Percentiles rank a stretch among this genome's conserved stretches.
phyloP scores from a whole-genome alignment of 83 land plant species.

The Thuja plicata region DNA sequence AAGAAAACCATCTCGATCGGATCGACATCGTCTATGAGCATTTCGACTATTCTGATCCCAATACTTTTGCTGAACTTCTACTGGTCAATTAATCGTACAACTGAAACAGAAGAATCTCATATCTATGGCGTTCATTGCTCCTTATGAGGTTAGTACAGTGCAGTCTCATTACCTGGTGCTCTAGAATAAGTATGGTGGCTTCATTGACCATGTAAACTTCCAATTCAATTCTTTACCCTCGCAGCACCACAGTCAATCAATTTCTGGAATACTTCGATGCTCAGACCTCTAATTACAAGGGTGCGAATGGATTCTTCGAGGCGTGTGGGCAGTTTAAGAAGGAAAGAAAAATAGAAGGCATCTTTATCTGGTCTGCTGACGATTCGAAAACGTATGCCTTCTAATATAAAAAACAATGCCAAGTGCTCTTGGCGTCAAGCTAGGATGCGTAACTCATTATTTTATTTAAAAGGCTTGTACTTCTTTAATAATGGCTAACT shows the following conservation, averaged over 20 bases:
- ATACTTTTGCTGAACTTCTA: no score
- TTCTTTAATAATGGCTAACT: no score
- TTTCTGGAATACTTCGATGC: slow-evolving; percentile 31
- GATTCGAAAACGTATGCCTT: slow-evolving; percentile 31
- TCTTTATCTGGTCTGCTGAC: slow-evolving; percentile 67
- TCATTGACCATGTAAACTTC: slow-evolving; percentile 63
- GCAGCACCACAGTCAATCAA: slow-evolving; percentile 21
- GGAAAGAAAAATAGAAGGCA: slow-evolving; percentile 32
- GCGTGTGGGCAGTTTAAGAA: slow-evolving; percentile 44
- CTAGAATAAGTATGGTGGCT: slow-evolving; percentile 35
- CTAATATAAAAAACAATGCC: slow-evolving; percentile 32
- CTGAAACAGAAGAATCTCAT: slow-evolving; percentile 28
- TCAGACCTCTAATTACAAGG: slow-evolving; percentile 33
- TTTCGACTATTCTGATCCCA: no score
- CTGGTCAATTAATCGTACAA: no score
- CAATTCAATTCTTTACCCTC: slow-evolving; percentile 58
- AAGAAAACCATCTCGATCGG: no score
- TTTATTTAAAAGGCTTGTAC: no score
- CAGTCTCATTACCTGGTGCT: slow-evolving; percentile 44
- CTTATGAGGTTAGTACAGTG: slow-evolving; percentile 36
- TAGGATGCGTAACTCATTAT: not conserved
- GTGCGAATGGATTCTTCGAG: slow-evolving; percentile 42
- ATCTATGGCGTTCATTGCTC: slow-evolving; percentile 67
- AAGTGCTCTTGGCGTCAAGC: slow-evolving; percentile 9
- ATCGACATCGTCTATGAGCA: no score